Evolutionary conservation across 1,139 yeast genomes (phyloP), one percentile per base, ranked within the genome.

Genomic region (Zygosaccharomyces pseudobailii): DNA sequence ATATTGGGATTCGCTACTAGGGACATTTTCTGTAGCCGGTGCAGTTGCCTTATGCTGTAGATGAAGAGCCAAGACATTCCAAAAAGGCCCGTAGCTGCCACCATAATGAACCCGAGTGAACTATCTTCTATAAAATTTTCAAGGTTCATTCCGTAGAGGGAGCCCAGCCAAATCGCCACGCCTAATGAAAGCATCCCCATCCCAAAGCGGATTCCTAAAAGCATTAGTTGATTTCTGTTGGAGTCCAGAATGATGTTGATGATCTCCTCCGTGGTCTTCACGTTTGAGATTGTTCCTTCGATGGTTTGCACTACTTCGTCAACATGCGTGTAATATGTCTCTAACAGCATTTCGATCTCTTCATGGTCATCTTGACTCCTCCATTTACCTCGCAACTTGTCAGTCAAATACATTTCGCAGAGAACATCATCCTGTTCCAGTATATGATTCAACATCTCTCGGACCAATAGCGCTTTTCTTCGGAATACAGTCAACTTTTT

Each of bases 401-500:
- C 78, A 0, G 84, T 76, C 47, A 85, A 69, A 62, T 84, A 83
- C 79, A 86, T 77, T 20, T 80, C 87, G 27, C 78, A 76, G 48
- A 86, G 67, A 54, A 82, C 87, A 53, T 85, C 92, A 59, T 87
- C 96, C 55, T 84, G 88, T 46, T 90, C 97, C 33, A 94, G 69
- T 40, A 92, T 67, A 52, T 92, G 97, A 61, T 92, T 96, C 33
- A 94, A 69, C 30, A 90, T 86, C 58, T 88, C 86, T 54, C 96
- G 73, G 47, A 92, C 87, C 55, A 94, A 74, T 1, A 84, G 72
- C 0, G 95, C 87, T 63, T 89, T 87, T 66, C 90, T 96, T 55
- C 83, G 76, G 63, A 89, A 94, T 39, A 88, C 84, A 10, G 87
- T 78, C 23, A 92, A 71, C 51, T 82, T 80, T 63, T 92, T 94